phyloP scores from a whole-genome alignment of 2,329 filamentous ascomycete genomes.

The Pleurostoma richardsiae region DNA sequence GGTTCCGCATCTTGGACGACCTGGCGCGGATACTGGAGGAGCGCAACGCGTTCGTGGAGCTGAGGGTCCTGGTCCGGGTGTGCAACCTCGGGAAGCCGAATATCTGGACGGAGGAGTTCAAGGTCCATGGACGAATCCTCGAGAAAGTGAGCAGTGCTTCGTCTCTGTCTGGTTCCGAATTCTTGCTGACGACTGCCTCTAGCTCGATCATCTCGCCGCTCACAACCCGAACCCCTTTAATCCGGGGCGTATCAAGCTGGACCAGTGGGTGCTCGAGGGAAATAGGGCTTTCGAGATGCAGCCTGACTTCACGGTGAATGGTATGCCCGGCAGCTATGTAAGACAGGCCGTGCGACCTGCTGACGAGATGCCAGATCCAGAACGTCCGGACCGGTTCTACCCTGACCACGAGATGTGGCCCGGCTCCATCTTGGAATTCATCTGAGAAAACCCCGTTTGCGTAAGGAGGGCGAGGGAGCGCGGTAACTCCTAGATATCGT shows the following conservation, averaged over 20 bases:
- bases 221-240: slow-evolving; percentile 4
- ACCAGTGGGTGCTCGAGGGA: slow-evolving; percentile 7
- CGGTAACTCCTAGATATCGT: too few species aligned
- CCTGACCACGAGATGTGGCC: slow-evolving; percentile 9
- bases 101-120: too few species aligned
- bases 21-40: slow-evolving; percentile 18
- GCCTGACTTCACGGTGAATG: background rate
- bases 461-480: too few species aligned
- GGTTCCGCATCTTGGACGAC: slow-evolving; percentile 18
- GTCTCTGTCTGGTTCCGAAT: too few species aligned
- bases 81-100: background rate
- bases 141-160: too few species aligned
- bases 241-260: slow-evolving; percentile 1
- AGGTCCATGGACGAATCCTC: too few species aligned
- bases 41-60: slow-evolving; percentile 17
- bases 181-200: background rate
- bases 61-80: slow-evolving; percentile 24
- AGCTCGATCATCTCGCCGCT: background rate
- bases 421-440: slow-evolving; percentile 9
- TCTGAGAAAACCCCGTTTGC: background rate
- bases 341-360: too few species aligned
- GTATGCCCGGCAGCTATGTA: background rate
- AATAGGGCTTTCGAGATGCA: background rate
- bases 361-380: too few species aligned
- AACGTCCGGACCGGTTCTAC: slow-evolving; percentile 2